Conservation (phyloP, 805 yeast genomes). For the Myxozyma monticola region DNA sequence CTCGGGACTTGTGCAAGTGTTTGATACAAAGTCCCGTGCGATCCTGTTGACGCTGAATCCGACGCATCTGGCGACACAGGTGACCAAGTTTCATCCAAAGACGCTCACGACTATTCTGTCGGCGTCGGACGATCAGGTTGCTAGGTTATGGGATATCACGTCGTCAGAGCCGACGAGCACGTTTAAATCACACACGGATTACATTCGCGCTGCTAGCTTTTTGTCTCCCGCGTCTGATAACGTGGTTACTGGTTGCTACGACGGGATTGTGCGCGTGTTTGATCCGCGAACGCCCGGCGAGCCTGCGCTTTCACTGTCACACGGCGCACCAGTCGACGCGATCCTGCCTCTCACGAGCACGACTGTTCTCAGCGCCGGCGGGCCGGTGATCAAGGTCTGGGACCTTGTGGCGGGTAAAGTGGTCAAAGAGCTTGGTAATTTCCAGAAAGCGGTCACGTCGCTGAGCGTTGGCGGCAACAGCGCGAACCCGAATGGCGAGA, state of each 20-base stretch:
- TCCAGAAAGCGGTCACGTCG: constrained; percentile 76
- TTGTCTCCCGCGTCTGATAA: constrained; percentile 76
- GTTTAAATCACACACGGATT: constrained; percentile 78
- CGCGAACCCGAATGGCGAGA: constrained; percentile 40
- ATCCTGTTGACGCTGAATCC: constrained; percentile 79
- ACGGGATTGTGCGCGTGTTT: constrained; percentile 78
- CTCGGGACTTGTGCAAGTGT: constrained; percentile 86
- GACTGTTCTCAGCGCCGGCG: constrained; percentile 77
- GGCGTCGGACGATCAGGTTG: constrained; percentile 87
- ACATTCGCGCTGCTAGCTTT: constrained; percentile 70
- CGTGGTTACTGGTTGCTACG: constrained; percentile 92
- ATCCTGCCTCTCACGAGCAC: constrained; percentile 70
- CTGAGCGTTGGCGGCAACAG: constrained; percentile 22
- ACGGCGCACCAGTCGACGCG: constrained; percentile 81
- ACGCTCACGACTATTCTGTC: constrained; percentile 73
- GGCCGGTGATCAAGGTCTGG: constrained; percentile 84
- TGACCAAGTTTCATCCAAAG: constrained; percentile 85
- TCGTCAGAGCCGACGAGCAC: constrained; percentile 70
- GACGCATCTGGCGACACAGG: constrained; percentile 85
- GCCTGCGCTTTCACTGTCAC: constrained; percentile 67
- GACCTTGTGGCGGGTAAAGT: constrained; percentile 78
- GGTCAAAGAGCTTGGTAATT: constrained; percentile 73
- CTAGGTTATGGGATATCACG: constrained; percentile 87
- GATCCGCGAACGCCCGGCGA: constrained; percentile 64
- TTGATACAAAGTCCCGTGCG: constrained; percentile 79